These are phyloP conservation scores for Trypanosoma melophagium DNA, from an alignment of 208 protist genomes.

Conservation along the genomic window DNA sequence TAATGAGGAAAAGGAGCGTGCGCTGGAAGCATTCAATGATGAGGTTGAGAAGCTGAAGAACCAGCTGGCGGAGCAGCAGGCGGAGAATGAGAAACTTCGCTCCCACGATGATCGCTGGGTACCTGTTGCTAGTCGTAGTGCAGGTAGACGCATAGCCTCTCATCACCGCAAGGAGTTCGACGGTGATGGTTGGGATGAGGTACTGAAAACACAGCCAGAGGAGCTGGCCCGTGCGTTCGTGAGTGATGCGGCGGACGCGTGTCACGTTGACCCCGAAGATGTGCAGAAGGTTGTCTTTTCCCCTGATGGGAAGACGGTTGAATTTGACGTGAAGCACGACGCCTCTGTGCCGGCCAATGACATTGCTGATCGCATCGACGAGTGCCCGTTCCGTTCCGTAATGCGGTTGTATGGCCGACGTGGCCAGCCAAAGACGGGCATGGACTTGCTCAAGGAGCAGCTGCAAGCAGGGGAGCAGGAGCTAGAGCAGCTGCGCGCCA, in stretches of 20 bases:
- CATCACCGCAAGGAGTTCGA: slow-evolving; percentile 1
- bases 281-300: neutral
- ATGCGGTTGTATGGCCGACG: slow-evolving; percentile 8
- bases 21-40: neutral
- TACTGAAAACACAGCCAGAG: neutral
- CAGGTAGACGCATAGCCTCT: neutral
- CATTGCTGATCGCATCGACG: neutral
- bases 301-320: neutral
- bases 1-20: neutral
- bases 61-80: neutral
- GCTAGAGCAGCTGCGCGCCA: neutral
- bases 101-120: neutral
- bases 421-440: neutral
- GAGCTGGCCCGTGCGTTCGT: neutral
- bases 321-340: neutral
- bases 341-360: neutral
- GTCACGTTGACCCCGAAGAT: neutral
- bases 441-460: slow-evolving; percentile 7
- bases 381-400: slow-evolving; percentile 5
- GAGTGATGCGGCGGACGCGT: neutral
- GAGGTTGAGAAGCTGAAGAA: neutral
- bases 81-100: slow-evolving; percentile 12
- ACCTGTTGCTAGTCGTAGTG: neutral
- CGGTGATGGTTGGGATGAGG: neutral
- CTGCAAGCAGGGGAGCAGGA: slow-evolving; percentile 4